Conservation (phyloP, 1,139 yeast genomes). For the Blastobotrys petasosporus region DNA sequence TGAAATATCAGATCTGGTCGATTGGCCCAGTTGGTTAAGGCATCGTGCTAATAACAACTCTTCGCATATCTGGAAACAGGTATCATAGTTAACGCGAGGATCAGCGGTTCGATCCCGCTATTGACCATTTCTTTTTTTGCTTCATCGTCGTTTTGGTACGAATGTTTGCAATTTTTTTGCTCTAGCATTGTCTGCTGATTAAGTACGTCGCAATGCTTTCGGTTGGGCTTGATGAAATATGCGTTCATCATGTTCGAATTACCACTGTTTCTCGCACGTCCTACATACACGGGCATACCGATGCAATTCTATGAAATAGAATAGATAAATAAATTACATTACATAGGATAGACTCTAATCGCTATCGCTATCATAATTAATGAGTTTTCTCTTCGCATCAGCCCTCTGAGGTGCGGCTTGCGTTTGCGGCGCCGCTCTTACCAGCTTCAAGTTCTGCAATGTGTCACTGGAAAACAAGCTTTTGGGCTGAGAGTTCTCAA, state of each 20-base stretch:
- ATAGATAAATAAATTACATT: too few relatives aligned
- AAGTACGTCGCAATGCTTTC: too few relatives aligned
- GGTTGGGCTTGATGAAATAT: too few relatives aligned
- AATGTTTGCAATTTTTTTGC: too few relatives aligned
- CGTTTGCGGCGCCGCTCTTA: too few relatives aligned
- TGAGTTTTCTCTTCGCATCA: background rate
- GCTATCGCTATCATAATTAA: constrained; percentile 7
- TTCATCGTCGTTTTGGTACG: too few relatives aligned
- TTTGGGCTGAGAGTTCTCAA: background rate
- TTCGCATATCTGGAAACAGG: constrained; percentile 1
- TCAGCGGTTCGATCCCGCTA: constrained; percentile 12
- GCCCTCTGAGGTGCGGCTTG: background rate
- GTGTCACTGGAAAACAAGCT: constrained; percentile 7
- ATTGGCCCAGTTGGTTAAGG: constrained; percentile 14
- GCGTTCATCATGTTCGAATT: too few relatives aligned
- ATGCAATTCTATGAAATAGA: too few relatives aligned
- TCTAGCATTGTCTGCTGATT: too few relatives aligned
- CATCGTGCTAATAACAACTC: constrained; percentile 14
- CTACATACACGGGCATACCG: too few relatives aligned
- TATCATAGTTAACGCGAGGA: constrained; percentile 8
- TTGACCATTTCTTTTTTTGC: constrained; percentile 10
- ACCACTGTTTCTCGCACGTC: too few relatives aligned
- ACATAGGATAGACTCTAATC: constrained; percentile 1
- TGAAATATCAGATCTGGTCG: too few relatives aligned
- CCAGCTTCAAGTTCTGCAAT: constrained; percentile 7